These are phyloP conservation scores for Fragilaria radians DNA, from an alignment of 108 stramenopile genomes.

Conservation along the genomic window DNA sequence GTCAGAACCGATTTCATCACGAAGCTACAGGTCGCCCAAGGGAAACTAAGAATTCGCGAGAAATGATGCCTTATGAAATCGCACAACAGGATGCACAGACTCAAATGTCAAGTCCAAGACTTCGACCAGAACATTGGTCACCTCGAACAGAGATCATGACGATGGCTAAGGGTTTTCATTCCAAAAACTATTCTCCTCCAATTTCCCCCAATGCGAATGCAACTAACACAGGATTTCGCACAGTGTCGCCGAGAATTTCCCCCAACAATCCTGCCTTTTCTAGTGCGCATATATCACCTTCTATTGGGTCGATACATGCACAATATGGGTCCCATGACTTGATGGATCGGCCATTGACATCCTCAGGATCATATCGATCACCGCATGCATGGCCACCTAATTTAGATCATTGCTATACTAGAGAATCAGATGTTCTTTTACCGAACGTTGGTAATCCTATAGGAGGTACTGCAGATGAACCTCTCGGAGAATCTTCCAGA, in stretches of 20 bases:
- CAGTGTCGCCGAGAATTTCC: not conserved
- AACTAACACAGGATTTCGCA: not conserved
- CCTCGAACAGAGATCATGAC: constrained; percentile 1
- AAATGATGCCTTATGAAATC: not conserved
- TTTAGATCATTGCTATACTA: not conserved
- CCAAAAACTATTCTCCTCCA: not conserved
- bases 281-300: not conserved
- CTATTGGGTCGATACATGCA: not conserved
- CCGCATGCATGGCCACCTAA: not conserved
- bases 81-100: not conserved
- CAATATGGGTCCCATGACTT: not conserved
- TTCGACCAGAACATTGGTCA: not conserved
- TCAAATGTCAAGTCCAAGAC: not conserved
- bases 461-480: too few relatives aligned
- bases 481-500: too few relatives aligned
- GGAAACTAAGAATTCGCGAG: not conserved
- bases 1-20: not conserved
- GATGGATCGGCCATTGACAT: not conserved
- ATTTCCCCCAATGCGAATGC: not conserved
- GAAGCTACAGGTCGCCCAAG: not conserved
- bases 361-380: too few relatives aligned
- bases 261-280: not conserved
- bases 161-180: not conserved
- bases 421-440: not conserved
- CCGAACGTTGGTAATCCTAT: not conserved